A percentile compares a stretch with the other conserved stretches of the same genome.
phyloP scores from a whole-genome alignment of 169 alveolate genomes.

The Plasmodium gallinaceum region DNA sequence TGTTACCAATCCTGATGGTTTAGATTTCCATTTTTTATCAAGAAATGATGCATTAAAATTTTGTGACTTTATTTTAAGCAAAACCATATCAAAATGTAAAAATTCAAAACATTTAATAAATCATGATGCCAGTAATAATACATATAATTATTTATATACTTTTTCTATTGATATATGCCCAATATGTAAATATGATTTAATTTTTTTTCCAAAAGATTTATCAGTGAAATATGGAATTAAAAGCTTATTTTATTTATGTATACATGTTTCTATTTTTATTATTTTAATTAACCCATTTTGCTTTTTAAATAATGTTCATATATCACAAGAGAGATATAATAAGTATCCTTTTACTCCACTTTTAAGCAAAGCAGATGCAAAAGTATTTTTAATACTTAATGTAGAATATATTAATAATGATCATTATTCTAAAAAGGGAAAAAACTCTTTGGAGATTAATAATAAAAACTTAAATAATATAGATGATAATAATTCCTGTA shows the following conservation, averaged over 20 bases:
- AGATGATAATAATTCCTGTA: not conserved
- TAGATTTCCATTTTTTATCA: slow-evolving; percentile 96
- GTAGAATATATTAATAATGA: slow-evolving; percentile 45
- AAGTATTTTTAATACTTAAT: slow-evolving; percentile 51
- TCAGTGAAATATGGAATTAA: slow-evolving; percentile 89
- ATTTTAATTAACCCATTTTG: slow-evolving; percentile 57
- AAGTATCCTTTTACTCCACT: slow-evolving; percentile 79
- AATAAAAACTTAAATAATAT: not conserved
- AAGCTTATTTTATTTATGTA: slow-evolving; percentile 55
- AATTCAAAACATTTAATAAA: slow-evolving; percentile 93
- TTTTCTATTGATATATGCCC: slow-evolving; percentile 95
- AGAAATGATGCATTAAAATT: slow-evolving; percentile 95
- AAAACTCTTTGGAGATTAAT: not conserved
- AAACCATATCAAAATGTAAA: slow-evolving; percentile 91
- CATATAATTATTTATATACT: slow-evolving; percentile 93
- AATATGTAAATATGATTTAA: slow-evolving; percentile 98
- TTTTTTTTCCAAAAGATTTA: slow-evolving; percentile 91
- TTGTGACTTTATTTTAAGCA: slow-evolving; percentile 94
- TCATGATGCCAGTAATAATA: slow-evolving; percentile 93
- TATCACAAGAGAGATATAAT: slow-evolving; percentile 79
- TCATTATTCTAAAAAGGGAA: slow-evolving; percentile 13
- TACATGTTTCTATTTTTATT: slow-evolving; percentile 61
- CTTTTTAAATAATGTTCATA: slow-evolving; percentile 21
- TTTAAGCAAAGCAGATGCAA: slow-evolving; percentile 64
- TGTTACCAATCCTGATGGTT: slow-evolving; percentile 96